Base-by-base conservation (phyloP, 1,139 yeast species). In the Nakaseomyces bracarensis region DNA sequence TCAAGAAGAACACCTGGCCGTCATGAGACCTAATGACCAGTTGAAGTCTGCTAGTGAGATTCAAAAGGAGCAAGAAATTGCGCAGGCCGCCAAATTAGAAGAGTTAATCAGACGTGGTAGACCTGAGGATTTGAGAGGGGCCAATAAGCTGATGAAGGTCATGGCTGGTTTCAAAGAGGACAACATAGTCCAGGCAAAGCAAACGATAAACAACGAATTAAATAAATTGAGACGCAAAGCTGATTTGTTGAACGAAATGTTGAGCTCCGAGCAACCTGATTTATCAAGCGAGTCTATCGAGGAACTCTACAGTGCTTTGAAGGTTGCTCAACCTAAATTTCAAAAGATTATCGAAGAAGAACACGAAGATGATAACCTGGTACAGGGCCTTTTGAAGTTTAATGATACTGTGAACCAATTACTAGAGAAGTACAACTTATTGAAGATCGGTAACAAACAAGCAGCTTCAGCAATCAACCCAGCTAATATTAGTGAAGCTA, bases 91-190 rank as follows among this genome's bases (percentile, higher is more conserved):
- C 14, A 93, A 93, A 65, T 73, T 91, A 49, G 98, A 93, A 65
- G 98, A 93, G 62, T 72, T 91, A 50, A 83, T 91, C 50, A 80
- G 97, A 66, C 75, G 97, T 57, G 98, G 98, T 25, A 83, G 86
- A 62, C 97, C 98, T 2, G 85, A 82, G 50, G 99, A 91, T 64
- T 74, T 91, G 58, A 87, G 83, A 57, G 98, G 91, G 63, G 99
- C 99, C 30, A 91, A 91, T 63, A 84, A 83, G 54, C 73, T 91
- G 61, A 93, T 91, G 98, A 87, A 89, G 61, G 79, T 91, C 53
- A 89, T 91, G 96, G 95, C 98, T 8, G 99, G 99, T 3, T 91
- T 85, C 68, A 82, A 82, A 64, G 93, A 85, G 50, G 96, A 93
- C 61, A 65, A 69, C 29, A 66, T 72, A 36, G 67, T 74, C 27